Conservation (phyloP, 345 rosid genomes). For the Arabidopsis suecica region DNA sequence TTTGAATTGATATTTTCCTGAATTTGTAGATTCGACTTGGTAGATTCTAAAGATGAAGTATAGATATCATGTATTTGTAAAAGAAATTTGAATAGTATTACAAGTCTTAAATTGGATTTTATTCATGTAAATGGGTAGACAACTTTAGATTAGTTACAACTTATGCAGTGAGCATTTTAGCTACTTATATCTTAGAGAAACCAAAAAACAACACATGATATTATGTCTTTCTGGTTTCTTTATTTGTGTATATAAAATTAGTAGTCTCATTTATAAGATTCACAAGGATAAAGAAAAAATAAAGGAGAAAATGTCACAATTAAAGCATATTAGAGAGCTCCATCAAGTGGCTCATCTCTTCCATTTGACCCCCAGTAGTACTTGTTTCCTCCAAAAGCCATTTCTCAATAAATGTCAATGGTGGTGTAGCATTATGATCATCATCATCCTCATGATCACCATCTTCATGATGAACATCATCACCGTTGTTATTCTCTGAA, state of each 20-base stretch:
- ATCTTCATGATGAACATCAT: constrained; percentile 37
- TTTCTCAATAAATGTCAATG: constrained; percentile 87
- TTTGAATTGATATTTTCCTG: background rate
- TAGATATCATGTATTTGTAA: background rate
- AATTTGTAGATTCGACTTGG: background rate
- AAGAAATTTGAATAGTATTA: background rate
- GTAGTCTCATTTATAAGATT: constrained; percentile 31
- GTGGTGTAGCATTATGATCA: constrained; percentile 52
- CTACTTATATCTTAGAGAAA: constrained; percentile 34
- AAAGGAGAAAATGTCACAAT: constrained; percentile 4
- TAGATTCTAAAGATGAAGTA: background rate
- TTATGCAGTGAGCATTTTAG: constrained; percentile 36
- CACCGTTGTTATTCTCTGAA: constrained; percentile 37
- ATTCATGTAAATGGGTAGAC: constrained; percentile 28
- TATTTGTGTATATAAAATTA: constrained; percentile 41
- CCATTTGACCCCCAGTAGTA: constrained; percentile 51
- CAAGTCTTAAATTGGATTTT: constrained; percentile 3
- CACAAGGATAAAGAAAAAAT: constrained; percentile 9
- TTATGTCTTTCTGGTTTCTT: constrained; percentile 35
- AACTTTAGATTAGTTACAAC: constrained; percentile 42
- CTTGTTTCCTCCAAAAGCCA: constrained; percentile 91
- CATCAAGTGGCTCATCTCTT: constrained; percentile 67
- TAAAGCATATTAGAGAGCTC: constrained; percentile 55
- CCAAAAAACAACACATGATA: constrained; percentile 18
- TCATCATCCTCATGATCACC: constrained; percentile 35